A percentile compares a stretch with the other conserved stretches of the same genome.
Conservation (phyloP, 2,329 filamentous ascomycete species). For the Fusarium nodosum region DNA sequence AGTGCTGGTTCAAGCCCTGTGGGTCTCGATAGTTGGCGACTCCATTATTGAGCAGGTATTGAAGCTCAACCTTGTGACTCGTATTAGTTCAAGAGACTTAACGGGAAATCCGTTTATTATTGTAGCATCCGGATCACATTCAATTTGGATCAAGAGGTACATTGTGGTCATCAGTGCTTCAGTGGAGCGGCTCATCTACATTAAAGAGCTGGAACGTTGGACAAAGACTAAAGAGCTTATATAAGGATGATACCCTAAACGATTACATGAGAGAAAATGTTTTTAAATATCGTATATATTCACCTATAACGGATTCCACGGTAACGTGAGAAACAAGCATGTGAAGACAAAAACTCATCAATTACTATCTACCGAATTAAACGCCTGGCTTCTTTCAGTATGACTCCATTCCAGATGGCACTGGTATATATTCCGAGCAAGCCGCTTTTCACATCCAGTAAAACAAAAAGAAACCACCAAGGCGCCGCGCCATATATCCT, state of each 20-base stretch:
- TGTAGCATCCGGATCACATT: background rate
- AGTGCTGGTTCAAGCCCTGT: background rate
- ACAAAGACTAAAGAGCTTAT: background rate
- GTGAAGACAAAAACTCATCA: constrained; percentile 1
- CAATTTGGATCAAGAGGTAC: background rate
- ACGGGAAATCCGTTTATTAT: background rate
- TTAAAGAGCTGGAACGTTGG: background rate
- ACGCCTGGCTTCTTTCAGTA: constrained; percentile 5
- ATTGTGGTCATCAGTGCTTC: too few species aligned
- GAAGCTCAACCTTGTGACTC: background rate
- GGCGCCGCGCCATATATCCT: background rate
- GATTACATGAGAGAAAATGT: constrained; percentile 22
- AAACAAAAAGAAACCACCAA: background rate
- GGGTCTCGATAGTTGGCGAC: background rate
- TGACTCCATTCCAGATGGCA: background rate
- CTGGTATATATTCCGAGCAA: background rate
- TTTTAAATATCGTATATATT: constrained; percentile 13
- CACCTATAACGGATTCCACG: constrained; percentile 3
- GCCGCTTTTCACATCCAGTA: constrained; percentile 4
- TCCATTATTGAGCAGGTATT: background rate
- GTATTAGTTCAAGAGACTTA: background rate
- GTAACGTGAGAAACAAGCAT: background rate
- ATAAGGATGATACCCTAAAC: constrained; percentile 30
- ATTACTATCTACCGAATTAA: background rate
- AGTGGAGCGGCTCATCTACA: background rate